These are phyloP conservation scores for Diaporthe aspalathi DNA, from an alignment of 2,329 filamentous ascomycete genomes.

Conservation along the genomic window DNA sequence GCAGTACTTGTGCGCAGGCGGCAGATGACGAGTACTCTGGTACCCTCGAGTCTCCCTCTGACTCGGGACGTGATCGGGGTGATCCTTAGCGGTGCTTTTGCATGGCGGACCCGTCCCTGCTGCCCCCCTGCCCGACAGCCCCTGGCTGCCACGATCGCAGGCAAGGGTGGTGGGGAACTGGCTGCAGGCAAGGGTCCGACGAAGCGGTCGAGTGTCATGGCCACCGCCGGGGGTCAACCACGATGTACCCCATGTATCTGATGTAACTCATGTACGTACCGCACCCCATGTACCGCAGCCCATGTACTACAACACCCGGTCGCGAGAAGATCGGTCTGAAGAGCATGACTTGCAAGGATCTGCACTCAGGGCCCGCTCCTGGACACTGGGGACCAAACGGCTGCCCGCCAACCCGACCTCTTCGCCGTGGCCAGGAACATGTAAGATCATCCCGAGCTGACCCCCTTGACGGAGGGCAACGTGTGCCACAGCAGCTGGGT, in stretches of 20 bases:
- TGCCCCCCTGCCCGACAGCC: slow-evolving; percentile 35
- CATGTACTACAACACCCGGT: too few relatives aligned
- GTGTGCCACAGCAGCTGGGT: slow-evolving; percentile 1
- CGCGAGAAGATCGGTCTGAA: slow-evolving; percentile 27
- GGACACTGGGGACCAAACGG: slow-evolving; percentile 34
- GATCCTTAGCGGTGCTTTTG: slow-evolving; percentile 46
- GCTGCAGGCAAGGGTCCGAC: slow-evolving; percentile 36
- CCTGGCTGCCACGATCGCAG: slow-evolving; percentile 34
- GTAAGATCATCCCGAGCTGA: slow-evolving; percentile 36
- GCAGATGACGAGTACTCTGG: too few relatives aligned
- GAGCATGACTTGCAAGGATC: slow-evolving; percentile 37
- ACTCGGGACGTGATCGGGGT: slow-evolving; percentile 53
- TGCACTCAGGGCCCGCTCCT: slow-evolving; percentile 30
- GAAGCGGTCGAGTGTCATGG: slow-evolving; percentile 29
- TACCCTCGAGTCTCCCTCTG: slow-evolving; percentile 46
- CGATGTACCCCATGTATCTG: slow-evolving; percentile 6
- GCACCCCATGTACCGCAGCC: slow-evolving; percentile 12
- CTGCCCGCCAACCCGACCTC: slow-evolving; percentile 33
- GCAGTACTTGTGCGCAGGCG: slow-evolving; percentile 42
- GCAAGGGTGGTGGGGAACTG: slow-evolving; percentile 37
- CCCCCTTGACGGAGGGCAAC: not conserved
- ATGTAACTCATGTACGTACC: slow-evolving; percentile 11
- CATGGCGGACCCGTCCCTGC: slow-evolving; percentile 40
- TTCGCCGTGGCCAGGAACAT: slow-evolving; percentile 28
- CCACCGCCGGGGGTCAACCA: slow-evolving; percentile 19